Evolutionary conservation across 129 eudicot genomes (phyloP).

Genomic region (Oenanthe sinensis): DNA sequence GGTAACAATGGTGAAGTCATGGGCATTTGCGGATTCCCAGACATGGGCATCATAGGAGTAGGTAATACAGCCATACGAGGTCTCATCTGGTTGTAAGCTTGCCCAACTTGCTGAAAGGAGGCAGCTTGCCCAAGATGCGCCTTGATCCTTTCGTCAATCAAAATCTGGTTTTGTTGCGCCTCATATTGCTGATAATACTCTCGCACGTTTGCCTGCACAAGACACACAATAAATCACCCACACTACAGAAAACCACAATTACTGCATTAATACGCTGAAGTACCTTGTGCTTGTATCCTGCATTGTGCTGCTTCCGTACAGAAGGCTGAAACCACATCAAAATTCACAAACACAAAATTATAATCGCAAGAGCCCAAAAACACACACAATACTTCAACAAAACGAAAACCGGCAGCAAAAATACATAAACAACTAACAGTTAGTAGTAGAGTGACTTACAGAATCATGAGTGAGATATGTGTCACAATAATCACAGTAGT

Average conservation of each 20-base stretch:
- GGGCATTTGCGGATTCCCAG: conserved; percentile 25
- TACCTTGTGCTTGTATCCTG: conserved; percentile 99
- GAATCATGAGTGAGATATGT: conserved; percentile 58
- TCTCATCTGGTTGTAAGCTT: conserved; percentile 56
- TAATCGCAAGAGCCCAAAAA: not conserved
- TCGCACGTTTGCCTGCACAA: conserved; percentile 67
- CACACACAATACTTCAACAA: too few relatives aligned
- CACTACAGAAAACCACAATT: not conserved
- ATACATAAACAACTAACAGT: not conserved
- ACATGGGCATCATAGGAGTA: conserved; percentile 34
- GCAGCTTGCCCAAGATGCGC: conserved; percentile 82
- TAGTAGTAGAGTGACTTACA: conserved; percentile 13
- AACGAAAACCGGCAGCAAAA: not conserved
- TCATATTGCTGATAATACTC: conserved; percentile 82
- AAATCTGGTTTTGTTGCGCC: conserved; percentile 74
- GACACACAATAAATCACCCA: not conserved
- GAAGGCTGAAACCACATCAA: conserved; percentile 52
- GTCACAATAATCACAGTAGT: conserved; percentile 53
- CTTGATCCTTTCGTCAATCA: conserved; percentile 85
- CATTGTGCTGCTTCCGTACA: conserved; percentile 94
- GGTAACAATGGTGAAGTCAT: conserved; percentile 27
- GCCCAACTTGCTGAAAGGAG: conserved; percentile 73
- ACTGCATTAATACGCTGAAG: not conserved
- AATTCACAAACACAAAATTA: not conserved
- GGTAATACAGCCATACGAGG: conserved; percentile 69